Conservation (phyloP, 305 asterid genomes). For the Euphrasia arctica region DNA sequence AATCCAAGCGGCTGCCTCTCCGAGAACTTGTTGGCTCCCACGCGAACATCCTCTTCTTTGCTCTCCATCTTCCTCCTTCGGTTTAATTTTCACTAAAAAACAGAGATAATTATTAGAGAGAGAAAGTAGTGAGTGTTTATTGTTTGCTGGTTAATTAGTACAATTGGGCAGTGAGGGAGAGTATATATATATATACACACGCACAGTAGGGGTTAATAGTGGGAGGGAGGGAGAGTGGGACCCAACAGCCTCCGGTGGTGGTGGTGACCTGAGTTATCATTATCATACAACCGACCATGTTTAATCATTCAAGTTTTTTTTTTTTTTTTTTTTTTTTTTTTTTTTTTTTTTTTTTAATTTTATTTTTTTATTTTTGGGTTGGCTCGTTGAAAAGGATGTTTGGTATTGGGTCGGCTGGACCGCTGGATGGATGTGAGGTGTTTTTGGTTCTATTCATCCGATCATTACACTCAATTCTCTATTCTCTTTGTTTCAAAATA, state of each 20-base stretch:
- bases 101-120: too few species aligned
- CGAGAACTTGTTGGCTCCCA: conserved; percentile 48
- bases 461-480: too few species aligned
- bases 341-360: too few species aligned
- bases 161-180: too few species aligned
- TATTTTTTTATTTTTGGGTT: not conserved
- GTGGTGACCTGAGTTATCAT: not conserved
- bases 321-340: too few species aligned
- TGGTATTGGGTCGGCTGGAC: not conserved
- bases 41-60: conserved; percentile 46
- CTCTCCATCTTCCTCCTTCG: conserved; percentile 67
- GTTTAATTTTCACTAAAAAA: conserved; percentile 15
- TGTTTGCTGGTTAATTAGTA: not conserved
- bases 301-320: not conserved
- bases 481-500: too few species aligned
- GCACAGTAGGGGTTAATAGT: too few species aligned
- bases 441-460: too few species aligned
- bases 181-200: too few species aligned
- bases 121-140: too few species aligned
- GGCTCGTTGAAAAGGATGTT: not conserved
- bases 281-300: not conserved
- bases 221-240: not conserved
- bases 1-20: conserved; percentile 52
- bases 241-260: not conserved
- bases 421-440: too few species aligned